Evolutionary conservation across 2,329 filamentous ascomycete species (phyloP), one percentile per base, ranked within the genome.

Genomic region (Clarireedia monteithiana): DNA sequence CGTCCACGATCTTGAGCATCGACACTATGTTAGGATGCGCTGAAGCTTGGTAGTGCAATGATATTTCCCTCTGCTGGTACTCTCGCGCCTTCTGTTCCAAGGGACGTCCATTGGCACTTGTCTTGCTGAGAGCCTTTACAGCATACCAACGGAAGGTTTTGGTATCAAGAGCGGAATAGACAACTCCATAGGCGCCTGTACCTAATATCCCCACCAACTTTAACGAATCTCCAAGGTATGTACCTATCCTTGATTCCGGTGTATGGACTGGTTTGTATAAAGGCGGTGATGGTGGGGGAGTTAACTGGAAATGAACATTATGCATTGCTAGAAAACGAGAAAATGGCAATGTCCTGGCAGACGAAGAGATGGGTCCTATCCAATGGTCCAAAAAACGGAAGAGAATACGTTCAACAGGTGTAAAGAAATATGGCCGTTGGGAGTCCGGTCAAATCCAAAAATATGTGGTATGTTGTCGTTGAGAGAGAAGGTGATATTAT

Each of bases 51-150:
- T 95, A 89, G 74, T 99, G 94, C 56, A 97, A 82, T 66, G 86
- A 84, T 70, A 97, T 95, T 75, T 99, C 94, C 55, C 91, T 82
- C 71, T 91, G 86, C 74, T 97, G 94, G 76, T 96, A 97, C 67
- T 86, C 85, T 67, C 85, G 81, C 71, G 97, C 91, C 64, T 92
- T 84, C 66, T 82, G 79, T 74, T 97, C 91, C 76, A 97, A 77
- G 38, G 80, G 80, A 12, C 79, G 77, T 62, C 83, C 83, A 69
- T 85, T 81, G 62, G 79, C 68, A 72, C 92, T 94, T 73, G 86
- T 80, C 74, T 96, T 97, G 84, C 90, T 94, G 69, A 99, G 81
- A 59, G 91, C 92, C 79, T 99, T 99, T 69, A 99, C 92, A 62
- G 94, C 94, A 77, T 95, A 99, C 62, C 83, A 85, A 57, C 84